These are phyloP conservation scores for Malbranchea cinnamomea DNA, from an alignment of 2,329 filamentous ascomycete genomes.

Conservation along the genomic window DNA sequence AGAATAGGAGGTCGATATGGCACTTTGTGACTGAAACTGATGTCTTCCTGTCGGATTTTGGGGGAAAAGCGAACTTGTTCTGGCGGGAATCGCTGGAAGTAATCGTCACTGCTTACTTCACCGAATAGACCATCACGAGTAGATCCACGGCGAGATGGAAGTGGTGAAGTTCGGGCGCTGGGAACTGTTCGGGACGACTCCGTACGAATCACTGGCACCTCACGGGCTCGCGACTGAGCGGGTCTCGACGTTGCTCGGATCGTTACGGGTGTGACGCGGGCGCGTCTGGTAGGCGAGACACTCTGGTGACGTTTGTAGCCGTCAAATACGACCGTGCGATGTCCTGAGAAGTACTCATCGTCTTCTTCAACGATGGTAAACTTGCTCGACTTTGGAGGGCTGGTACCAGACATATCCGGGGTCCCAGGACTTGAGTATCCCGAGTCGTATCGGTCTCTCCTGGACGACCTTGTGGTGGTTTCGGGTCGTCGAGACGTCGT, in stretches of 20 bases:
- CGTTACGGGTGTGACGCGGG: slow-evolving; percentile 5
- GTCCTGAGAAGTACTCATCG: slow-evolving; percentile 10
- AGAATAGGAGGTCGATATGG: no score
- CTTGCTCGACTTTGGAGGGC: slow-evolving; percentile 20
- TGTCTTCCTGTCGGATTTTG: slow-evolving; percentile 5
- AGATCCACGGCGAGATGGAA: background rate
- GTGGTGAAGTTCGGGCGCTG: slow-evolving; percentile 2
- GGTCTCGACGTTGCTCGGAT: slow-evolving; percentile 13
- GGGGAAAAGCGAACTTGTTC: slow-evolving; percentile 5
- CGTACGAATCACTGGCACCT: slow-evolving; percentile 1
- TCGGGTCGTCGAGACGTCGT: slow-evolving; percentile 16
- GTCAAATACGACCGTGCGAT: slow-evolving; percentile 15
- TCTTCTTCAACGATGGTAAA: slow-evolving; percentile 19
- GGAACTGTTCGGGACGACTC: slow-evolving; percentile 4
- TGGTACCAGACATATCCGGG: slow-evolving; percentile 21
- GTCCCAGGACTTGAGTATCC: slow-evolving; percentile 32
- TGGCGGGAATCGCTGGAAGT: slow-evolving; percentile 1
- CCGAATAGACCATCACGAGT: slow-evolving; percentile 5
- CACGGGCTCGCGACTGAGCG: slow-evolving; percentile 12
- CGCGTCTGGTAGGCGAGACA: slow-evolving; percentile 1
- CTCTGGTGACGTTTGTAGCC: slow-evolving; percentile 16
- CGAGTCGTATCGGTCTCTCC: slow-evolving; percentile 26
- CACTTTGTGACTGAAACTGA: slow-evolving; percentile 4
- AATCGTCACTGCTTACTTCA: slow-evolving; percentile 4
- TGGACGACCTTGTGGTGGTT: slow-evolving; percentile 19